Base-by-base conservation (phyloP, 352 stramenopile genomes). In the Phytophthora multivora region DNA sequence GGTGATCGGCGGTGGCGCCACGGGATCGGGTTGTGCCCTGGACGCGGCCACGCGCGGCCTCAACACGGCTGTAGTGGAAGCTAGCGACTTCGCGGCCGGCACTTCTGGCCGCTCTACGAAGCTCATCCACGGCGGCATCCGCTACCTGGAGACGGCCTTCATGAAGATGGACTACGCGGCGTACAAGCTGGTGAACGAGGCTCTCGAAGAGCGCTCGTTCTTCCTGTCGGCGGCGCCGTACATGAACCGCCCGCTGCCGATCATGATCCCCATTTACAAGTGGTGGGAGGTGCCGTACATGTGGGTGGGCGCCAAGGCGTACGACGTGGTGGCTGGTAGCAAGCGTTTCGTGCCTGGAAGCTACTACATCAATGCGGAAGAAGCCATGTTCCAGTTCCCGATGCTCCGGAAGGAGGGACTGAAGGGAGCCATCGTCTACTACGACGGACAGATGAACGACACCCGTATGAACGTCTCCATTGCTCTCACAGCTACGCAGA, bases 251-350 rank as follows among this genome's bases (percentile, higher is more conserved):
- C 86, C 93, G 43, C 64, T 98, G 65, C 93, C 93, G 11, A 98
- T 98, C 79, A 98, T 98, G 91, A 98, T 98, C 63, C 93, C 95
- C 41, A 93, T 98, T 62, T 98, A 98, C 77, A 97, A 79, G 57
- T 98, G 91, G 93, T 98, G 90, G 91, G 88, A 98, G 66, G 79
- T 98, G 51, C 94, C 93, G 10, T 98, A 98, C 81, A 97, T 98
- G 80, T 98, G 86, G 89, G 86, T 83, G 4, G 95, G 95, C 16
- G 83, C 91, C 53, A 98, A 98, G 74, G 77, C 91, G 26, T 98
- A 98, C 67, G 95, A 98, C 57, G 51, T 97, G 12, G 84, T 98
- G 36, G 95, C 95, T 3, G 89, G 90, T 45, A 78, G 58, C n/a
- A 90, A 96, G 59, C 84, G 89, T 35, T 92, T 87, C 54, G 93